Base-by-base conservation (phyloP, 257 asterid genomes). In the Echites panduratus region DNA sequence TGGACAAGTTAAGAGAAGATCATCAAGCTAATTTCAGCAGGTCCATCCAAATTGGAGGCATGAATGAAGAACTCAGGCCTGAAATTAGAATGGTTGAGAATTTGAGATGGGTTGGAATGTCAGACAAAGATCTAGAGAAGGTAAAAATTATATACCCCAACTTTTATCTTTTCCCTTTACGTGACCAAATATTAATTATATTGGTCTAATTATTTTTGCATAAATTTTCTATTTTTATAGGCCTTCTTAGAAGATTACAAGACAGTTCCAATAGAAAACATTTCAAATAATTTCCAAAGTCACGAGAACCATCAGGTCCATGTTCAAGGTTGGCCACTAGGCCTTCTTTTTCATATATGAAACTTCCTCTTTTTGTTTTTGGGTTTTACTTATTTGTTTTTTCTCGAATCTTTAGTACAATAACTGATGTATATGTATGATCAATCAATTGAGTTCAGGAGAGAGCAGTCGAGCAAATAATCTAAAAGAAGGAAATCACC, bases 81-180 rank as follows among this genome's bases (percentile, higher is more conserved):
- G 89, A 84, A 13, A 20, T 16, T 56, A 84, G 88, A 71, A 77
- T 79, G 88, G 87, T 81, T 32, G 94, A 89, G 81, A 88, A 80
- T 44, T 62, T 83, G 75, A 75, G 87, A 80, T 80, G 87, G 84
- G 84, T 83, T 0, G 84, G 84, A 62, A 77, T 83, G 87, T 72
- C 84, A 4, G 77, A 80, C 74, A 80, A 80, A 48, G 83, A 83
- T 65, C 76, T 83, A 19, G 85, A 83, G 61, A 78, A 83, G 83
- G 87, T 83, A 80, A 53, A 1, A 32, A 32, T 32, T 62, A 47
- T 12, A 4, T 49, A 7, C 16, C 32, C 20, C 17, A 8, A 9
- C 2, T 32, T 62, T 7, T 9, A 53, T 5, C 1, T 24, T 13
- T 58, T 27, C 13, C 19, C 12, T 49, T 49, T 14, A 12, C n/a